Percentiles rank a stretch among this genome's conserved stretches.
Evolutionary conservation across 768 basidiomycete genomes (phyloP).

Genomic region (Mycena filopes): DNA sequence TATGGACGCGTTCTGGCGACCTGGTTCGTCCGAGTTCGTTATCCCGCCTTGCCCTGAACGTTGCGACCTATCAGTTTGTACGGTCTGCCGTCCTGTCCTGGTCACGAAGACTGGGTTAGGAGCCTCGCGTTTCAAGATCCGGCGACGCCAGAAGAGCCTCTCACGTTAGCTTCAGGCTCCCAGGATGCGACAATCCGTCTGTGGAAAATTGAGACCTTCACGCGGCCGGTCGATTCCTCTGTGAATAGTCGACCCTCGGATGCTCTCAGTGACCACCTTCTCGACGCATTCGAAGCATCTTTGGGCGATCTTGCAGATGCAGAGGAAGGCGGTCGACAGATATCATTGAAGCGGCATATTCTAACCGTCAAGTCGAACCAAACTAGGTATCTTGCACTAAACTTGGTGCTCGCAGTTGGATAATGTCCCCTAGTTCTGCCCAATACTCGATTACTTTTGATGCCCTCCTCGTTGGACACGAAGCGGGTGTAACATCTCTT

Average conservation of each 20-base stretch:
- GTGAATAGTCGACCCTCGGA: conserved; percentile 32
- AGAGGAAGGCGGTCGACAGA: conserved; percentile 85
- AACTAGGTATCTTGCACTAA: conserved; percentile 46
- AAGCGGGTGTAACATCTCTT: conserved; percentile 91
- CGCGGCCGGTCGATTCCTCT: conserved; percentile 41
- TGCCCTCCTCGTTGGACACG: conserved; percentile 95
- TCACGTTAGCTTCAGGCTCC: conserved; percentile 91
- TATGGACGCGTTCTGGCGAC: conserved; percentile 77
- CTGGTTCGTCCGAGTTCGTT: conserved; percentile 49
- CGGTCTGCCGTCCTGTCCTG: conserved; percentile 69
- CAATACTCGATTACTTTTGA: conserved; percentile 90
- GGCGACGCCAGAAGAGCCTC: conserved; percentile 46
- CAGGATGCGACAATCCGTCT: conserved; percentile 95
- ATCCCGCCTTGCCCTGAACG: background rate
- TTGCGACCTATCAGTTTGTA: conserved; percentile 58
- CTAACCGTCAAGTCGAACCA: conserved; percentile 67
- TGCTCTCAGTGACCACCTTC: conserved; percentile 72
- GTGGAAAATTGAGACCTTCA: conserved; percentile 81
- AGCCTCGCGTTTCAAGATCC: conserved; percentile 73
- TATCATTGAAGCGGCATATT: conserved; percentile 89
- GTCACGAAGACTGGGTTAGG: conserved; percentile 97
- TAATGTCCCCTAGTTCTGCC: conserved; percentile 38
- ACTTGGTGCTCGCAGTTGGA: conserved; percentile 8
- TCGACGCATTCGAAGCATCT: conserved; percentile 90
- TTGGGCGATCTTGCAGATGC: conserved; percentile 75